Base-by-base conservation (phyloP, 768 basidiomycete genomes). In the Crucibulum laeve region DNA sequence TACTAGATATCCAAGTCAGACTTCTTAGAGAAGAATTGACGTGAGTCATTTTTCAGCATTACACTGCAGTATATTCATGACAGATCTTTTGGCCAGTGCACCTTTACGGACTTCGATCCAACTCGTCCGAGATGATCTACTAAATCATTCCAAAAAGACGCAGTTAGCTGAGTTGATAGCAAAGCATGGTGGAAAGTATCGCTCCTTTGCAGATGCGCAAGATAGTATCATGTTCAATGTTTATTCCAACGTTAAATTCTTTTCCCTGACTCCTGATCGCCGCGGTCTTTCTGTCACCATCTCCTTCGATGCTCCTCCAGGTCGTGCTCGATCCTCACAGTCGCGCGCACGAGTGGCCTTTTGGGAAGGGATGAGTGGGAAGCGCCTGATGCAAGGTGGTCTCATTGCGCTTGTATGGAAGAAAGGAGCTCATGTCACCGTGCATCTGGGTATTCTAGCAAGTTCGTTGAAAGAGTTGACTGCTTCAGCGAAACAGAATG, bases 1-100 rank as follows among this genome's bases (percentile, higher is more conserved):
- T 82, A 17, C 62, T 88, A 8, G 88, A 91, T 45, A 74, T 83
- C 3, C 85, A 90, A 50, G 90, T 85, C 58, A 77, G 87, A 25
- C 69, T 89, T 0, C 62, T 90, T 25, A 68, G 87, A 26, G 87
- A 88, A 49, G 87, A 90, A 44, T 61, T 84, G 14, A 83, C 73
- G 77, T 84, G 52, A 18, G 77, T 55, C 5, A 10, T 42, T 33
- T 43, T 19, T 46, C 13, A 4, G 17, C n/a, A 1, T 2, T 3
- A 35, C 35, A 5, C 28, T 32, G n/a, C 15, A 4, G n/a, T 25
- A 14, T 38, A 37, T 33, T 22, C 25, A 38, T 28, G 25, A 49
- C 25, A 34, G 35, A 28, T 33, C 18, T 7, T 19, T 32, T 40
- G 26, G 43, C 2, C 39, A 81, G 80, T 3, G 79, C 80, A 0